phyloP scores from a whole-genome alignment of 352 stramenopile genomes.

The Pythium inflatum region DNA sequence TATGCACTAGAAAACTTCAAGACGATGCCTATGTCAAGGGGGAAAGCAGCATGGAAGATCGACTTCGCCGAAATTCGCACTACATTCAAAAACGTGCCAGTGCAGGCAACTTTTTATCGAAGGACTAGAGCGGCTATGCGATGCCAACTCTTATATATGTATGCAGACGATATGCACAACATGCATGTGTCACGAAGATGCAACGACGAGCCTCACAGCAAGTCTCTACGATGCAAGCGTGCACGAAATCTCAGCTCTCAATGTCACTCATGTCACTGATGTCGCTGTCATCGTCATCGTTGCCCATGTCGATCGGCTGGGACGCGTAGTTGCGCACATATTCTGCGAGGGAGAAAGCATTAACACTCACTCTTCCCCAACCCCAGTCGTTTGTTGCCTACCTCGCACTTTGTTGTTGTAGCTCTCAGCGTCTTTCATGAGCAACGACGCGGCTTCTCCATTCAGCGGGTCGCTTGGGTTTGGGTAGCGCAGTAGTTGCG shows the following conservation, averaged over 20 bases:
- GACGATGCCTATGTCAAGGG: conserved; percentile 69
- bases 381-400: conserved; percentile 34
- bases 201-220: conserved; percentile 1
- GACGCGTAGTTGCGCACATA: conserved; percentile 83
- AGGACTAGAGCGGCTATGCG: conserved; percentile 37
- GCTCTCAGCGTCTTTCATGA: conserved; percentile 87
- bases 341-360: conserved; percentile 42
- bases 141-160: background rate
- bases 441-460: conserved; percentile 84
- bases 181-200: conserved; percentile 27
- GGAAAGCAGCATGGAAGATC: conserved; percentile 72
- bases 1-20: conserved; percentile 58
- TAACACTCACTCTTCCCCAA: too few relatives aligned
- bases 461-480: conserved; percentile 93
- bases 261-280: conserved; percentile 88
- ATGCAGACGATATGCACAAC: conserved; percentile 31
- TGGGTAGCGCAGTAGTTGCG: conserved; percentile 91
- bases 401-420: conserved; percentile 91
- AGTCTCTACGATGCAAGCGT: conserved; percentile 13
- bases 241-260: conserved; percentile 33
- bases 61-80: conserved; percentile 77
- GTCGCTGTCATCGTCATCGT: conserved; percentile 75
- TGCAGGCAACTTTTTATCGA: conserved; percentile 78
- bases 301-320: conserved; percentile 74
- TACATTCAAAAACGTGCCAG: conserved; percentile 87